Percentiles rank a stretch among this genome's conserved stretches.
Conservation (phyloP, 2,329 filamentous ascomycete genomes). For the Aspergillus eucalypticola region DNA sequence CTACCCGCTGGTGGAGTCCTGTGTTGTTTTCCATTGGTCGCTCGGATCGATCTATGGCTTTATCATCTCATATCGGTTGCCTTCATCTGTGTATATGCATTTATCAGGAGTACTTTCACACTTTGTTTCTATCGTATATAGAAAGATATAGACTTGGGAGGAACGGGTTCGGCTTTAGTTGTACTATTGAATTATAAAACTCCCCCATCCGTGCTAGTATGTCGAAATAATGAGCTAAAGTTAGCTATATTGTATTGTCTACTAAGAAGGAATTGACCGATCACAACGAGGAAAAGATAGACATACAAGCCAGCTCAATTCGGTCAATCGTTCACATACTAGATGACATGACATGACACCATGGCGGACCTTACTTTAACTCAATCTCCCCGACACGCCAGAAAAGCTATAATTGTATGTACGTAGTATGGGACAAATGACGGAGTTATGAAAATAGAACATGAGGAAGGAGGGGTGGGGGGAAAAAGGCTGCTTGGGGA, state of each 20-base stretch:
- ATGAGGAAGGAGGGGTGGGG: constrained; percentile 6
- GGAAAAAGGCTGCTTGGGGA: constrained; percentile 22
- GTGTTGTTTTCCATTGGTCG: not conserved
- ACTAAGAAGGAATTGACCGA: too few relatives aligned
- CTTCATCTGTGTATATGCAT: not conserved
- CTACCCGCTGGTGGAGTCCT: not conserved
- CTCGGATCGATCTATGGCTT: not conserved
- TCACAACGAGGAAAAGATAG: too few relatives aligned
- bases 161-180: not conserved
- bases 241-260: too few relatives aligned
- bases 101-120: not conserved
- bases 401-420: constrained; percentile 1
- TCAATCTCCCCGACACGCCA: too few relatives aligned
- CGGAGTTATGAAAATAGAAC: not conserved
- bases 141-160: not conserved
- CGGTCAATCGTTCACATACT: too few relatives aligned
- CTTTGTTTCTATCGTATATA: not conserved
- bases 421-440: constrained; percentile 14
- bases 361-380: too few relatives aligned
- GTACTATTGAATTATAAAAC: not conserved
- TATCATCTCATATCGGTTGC: not conserved
- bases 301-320: too few relatives aligned
- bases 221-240: too few relatives aligned
- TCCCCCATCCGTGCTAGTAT: too few relatives aligned
- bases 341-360: too few relatives aligned